Percentiles rank a stretch among this genome's conserved stretches.
Conservation (phyloP, 768 basidiomycete genomes). For the Podaxis carcinomalis region DNA sequence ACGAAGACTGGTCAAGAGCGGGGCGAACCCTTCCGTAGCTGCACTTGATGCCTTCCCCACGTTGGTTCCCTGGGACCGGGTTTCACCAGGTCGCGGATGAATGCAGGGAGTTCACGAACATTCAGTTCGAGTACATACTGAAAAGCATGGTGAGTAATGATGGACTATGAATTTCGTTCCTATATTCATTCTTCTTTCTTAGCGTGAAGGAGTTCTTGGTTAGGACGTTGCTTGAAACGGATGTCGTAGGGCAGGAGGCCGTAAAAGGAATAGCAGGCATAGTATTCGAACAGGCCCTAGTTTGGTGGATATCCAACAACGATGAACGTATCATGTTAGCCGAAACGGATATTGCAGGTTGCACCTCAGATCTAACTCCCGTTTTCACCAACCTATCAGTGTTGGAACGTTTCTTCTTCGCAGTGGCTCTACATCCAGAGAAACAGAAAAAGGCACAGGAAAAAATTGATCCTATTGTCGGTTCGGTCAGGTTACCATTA, state of each 20-base stretch:
- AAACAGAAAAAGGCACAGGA: conserved; percentile 25
- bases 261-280: conserved; percentile 11
- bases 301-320: too few species aligned
- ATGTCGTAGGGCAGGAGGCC: conserved; percentile 3
- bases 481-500: conserved; percentile 22
- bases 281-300: too few species aligned
- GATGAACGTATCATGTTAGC: background rate
- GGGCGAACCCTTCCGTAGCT: conserved; percentile 18
- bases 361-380: too few species aligned
- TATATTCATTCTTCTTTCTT: background rate
- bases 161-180: background rate
- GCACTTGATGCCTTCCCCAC: conserved; percentile 23
- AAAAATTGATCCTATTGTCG: conserved; percentile 27
- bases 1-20: conserved; percentile 14
- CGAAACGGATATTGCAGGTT: conserved; percentile 16
- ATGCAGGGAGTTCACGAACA: conserved; percentile 13
- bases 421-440: conserved; percentile 25
- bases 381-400: too few species aligned
- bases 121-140: conserved; percentile 18
- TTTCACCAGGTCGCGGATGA: conserved; percentile 19
- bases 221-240: conserved; percentile 4
- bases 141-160: conserved; percentile 17
- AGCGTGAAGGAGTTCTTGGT: conserved; percentile 10
- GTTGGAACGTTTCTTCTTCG: too few species aligned
- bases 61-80: conserved; percentile 28